Conservation (phyloP, 2,329 filamentous ascomycete genomes). For the Hymenoscyphus scutula region DNA sequence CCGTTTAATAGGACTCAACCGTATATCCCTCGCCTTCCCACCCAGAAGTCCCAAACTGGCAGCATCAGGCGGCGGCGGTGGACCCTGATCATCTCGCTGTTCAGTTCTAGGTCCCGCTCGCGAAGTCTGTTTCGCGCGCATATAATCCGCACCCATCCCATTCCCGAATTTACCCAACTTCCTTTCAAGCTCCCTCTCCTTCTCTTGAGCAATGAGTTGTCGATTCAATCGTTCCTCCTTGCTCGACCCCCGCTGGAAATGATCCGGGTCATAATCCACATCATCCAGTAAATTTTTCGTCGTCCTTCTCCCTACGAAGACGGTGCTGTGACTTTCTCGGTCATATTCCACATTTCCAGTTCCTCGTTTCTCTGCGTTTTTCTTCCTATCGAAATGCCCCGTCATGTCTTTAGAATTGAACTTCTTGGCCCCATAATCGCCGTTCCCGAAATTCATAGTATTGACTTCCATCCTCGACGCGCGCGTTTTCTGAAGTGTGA, state of each 20-base stretch:
- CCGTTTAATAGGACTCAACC: conserved; percentile 59
- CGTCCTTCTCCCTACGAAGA: conserved; percentile 51
- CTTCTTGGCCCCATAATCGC: conserved; percentile 28
- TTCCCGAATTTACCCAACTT: conserved; percentile 62
- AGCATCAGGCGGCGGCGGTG: conserved; percentile 42
- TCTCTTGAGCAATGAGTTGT: conserved; percentile 64
- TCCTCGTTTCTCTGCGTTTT: conserved; percentile 33
- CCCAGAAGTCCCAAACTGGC: conserved; percentile 44
- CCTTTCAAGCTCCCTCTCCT: conserved; percentile 69
- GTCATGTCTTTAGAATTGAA: conserved; percentile 27
- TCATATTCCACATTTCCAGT: conserved; percentile 54
- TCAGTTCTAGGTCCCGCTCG: conserved; percentile 14
- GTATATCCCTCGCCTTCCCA: conserved; percentile 44
- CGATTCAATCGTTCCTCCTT: conserved; percentile 65
- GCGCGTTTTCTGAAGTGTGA: conserved; percentile 69
- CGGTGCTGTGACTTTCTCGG: conserved; percentile 55
- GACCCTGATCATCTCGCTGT: conserved; percentile 12
- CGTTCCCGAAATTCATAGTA: conserved; percentile 52
- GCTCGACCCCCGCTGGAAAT: conserved; percentile 51
- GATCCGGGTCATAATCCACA: conserved; percentile 56
- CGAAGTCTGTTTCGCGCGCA: conserved; percentile 42
- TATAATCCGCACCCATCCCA: conserved; percentile 69
- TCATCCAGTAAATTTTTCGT: conserved; percentile 65
- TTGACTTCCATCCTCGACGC: conserved; percentile 77
- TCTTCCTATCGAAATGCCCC: conserved; percentile 26